phyloP scores from a whole-genome alignment of 176 grass and related monocot species.

The Bromus sterilis region DNA sequence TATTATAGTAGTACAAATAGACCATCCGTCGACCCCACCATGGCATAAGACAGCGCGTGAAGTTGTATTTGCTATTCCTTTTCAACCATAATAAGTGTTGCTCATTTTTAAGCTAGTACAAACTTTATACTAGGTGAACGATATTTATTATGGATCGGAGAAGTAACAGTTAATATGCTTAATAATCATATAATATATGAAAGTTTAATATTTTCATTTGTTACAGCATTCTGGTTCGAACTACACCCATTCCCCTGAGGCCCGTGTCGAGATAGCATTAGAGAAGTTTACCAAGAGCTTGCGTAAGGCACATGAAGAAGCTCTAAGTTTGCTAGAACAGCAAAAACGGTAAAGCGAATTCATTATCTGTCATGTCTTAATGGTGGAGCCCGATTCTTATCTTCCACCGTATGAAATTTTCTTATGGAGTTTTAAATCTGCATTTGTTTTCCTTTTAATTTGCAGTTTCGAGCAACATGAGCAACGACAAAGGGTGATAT shows the following conservation, averaged over 20 bases:
- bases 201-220: background rate
- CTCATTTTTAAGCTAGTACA: no score
- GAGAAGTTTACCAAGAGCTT: background rate
- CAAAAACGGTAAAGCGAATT: background rate
- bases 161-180: background rate
- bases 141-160: no score
- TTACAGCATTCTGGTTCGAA: background rate
- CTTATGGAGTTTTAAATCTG: background rate
- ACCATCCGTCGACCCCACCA: no score
- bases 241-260: background rate
- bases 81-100: no score
- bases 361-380: no score
- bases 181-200: background rate
- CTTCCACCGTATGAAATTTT: no score
- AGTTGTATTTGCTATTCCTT: no score
- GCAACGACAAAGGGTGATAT: background rate
- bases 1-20: no score
- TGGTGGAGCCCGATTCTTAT: no score
- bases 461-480: background rate
- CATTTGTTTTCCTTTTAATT: background rate
- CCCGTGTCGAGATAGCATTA: background rate
- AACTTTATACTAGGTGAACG: no score
- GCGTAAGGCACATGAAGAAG: background rate
- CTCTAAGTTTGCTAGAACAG: background rate
- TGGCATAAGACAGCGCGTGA: no score